A percentile compares a stretch with the other conserved stretches of the same genome.
phyloP scores from a whole-genome alignment of 2,329 filamentous ascomycete species.

The Sarocladiaceae sp. region DNA sequence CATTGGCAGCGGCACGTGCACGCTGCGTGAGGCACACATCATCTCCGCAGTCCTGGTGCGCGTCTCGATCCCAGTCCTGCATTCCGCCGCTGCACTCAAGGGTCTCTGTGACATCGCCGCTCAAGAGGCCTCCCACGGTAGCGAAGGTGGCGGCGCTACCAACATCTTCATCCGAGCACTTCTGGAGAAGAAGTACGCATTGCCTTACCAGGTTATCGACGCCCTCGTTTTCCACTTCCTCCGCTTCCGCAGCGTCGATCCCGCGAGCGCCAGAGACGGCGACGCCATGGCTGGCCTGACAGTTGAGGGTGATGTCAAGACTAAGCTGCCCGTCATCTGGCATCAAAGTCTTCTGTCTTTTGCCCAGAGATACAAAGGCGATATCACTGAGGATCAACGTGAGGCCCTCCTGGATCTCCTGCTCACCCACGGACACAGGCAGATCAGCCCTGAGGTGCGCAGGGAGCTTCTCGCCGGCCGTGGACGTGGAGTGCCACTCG shows the following conservation, averaged over 20 bases:
- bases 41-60: slow-evolving; percentile 79
- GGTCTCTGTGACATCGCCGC: slow-evolving; percentile 91
- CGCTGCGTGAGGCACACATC: slow-evolving; percentile 85
- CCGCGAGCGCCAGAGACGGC: slow-evolving; percentile 42
- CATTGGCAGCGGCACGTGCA: slow-evolving; percentile 79
- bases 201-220: slow-evolving; percentile 92
- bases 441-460: slow-evolving; percentile 86
- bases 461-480: slow-evolving; percentile 83
- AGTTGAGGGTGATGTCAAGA: slow-evolving; percentile 43
- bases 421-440: slow-evolving; percentile 74
- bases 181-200: slow-evolving; percentile 92
- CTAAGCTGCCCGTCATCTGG: slow-evolving; percentile 85
- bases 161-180: slow-evolving; percentile 93
- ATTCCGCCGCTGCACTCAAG: slow-evolving; percentile 87
- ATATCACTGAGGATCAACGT: slow-evolving; percentile 91
- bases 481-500: slow-evolving; percentile 67
- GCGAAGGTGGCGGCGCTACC: slow-evolving; percentile 82
- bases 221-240: slow-evolving; percentile 95
- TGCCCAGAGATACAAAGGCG: slow-evolving; percentile 88
- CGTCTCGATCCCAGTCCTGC: slow-evolving; percentile 82
- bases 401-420: slow-evolving; percentile 86
- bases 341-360: slow-evolving; percentile 91
- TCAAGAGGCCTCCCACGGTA: slow-evolving; percentile 75
- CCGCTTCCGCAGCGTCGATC: slow-evolving; percentile 70
- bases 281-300: slow-evolving; percentile 47